Evolutionary conservation across 2,329 filamentous ascomycete species (phyloP).

Genomic region (Paecilomyces sp.): DNA sequence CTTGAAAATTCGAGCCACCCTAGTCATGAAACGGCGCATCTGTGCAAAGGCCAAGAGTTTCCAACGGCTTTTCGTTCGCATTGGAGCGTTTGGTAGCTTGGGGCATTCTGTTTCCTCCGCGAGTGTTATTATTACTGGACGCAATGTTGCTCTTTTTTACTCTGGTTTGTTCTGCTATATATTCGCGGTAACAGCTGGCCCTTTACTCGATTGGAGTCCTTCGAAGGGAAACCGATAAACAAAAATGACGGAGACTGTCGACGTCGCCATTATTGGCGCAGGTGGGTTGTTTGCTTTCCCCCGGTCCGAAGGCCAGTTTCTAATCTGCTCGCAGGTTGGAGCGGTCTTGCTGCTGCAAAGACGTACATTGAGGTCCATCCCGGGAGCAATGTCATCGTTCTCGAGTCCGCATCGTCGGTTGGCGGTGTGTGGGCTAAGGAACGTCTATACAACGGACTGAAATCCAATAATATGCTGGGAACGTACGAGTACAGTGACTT

Average conservation of each 20-base stretch:
- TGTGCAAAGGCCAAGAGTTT: not conserved
- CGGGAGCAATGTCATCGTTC: conserved; percentile 46
- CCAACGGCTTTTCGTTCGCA: not conserved
- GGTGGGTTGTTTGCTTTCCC: conserved; percentile 11
- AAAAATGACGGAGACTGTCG: conserved; percentile 11
- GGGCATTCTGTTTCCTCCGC: not conserved
- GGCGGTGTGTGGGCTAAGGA: conserved; percentile 66
- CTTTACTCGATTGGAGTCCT: conserved; percentile 9
- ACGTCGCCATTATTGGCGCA: conserved; percentile 23
- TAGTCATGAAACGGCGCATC: not conserved
- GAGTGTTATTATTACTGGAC: not conserved
- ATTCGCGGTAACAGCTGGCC: not conserved
- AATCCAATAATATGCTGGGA: conserved; percentile 66
- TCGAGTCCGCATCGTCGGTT: conserved; percentile 51
- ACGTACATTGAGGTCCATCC: conserved; percentile 55
- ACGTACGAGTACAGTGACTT: conserved; percentile 70
- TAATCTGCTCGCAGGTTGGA: conserved; percentile 40
- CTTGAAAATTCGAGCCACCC: not conserved
- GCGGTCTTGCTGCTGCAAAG: conserved; percentile 56
- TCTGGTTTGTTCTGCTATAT: too few species aligned
- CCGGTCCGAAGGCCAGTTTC: conserved; percentile 31
- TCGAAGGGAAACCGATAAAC: not conserved
- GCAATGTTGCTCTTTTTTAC: not conserved
- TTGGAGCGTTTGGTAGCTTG: not conserved
- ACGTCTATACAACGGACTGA: conserved; percentile 60